A percentile compares a stretch with the other conserved stretches of the same genome.
These are phyloP conservation scores for Fusarium caatingaense DNA, from an alignment of 2,329 filamentous ascomycete species.

Conservation along the genomic window DNA sequence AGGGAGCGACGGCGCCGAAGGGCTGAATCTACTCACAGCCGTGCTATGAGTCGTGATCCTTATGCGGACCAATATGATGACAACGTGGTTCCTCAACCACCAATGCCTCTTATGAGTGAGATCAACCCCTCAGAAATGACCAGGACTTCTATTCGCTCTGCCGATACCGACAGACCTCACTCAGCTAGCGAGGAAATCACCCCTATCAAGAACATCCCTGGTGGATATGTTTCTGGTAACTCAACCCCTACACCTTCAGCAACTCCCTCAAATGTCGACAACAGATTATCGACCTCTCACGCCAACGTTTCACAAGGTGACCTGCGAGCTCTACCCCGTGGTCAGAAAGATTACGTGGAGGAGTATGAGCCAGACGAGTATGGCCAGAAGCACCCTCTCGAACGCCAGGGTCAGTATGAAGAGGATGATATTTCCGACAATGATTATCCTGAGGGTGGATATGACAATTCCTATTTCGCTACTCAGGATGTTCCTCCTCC, in stretches of 20 bases:
- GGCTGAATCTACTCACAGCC: slow-evolving; percentile 60
- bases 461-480: slow-evolving; percentile 63
- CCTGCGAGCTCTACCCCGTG: slow-evolving; percentile 64
- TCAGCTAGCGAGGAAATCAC: slow-evolving; percentile 73
- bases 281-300: slow-evolving; percentile 75
- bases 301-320: slow-evolving; percentile 71
- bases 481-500: slow-evolving; percentile 73
- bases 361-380: slow-evolving; percentile 62
- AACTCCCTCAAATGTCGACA: slow-evolving; percentile 65
- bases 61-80: slow-evolving; percentile 65
- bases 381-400: slow-evolving; percentile 56
- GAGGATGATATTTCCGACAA: slow-evolving; percentile 50
- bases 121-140: slow-evolving; percentile 89
- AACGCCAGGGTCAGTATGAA: slow-evolving; percentile 59
- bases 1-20: slow-evolving; percentile 64
- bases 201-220: slow-evolving; percentile 72
- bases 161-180: slow-evolving; percentile 77
- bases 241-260: slow-evolving; percentile 73
- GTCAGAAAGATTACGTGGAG: slow-evolving; percentile 55
- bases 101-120: slow-evolving; percentile 90
- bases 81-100: slow-evolving; percentile 71
- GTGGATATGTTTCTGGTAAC: slow-evolving; percentile 68
- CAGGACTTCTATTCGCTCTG: slow-evolving; percentile 85
- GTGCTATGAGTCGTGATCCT: slow-evolving; percentile 58
- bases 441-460: slow-evolving; percentile 57